Percentiles rank a stretch among this genome's conserved stretches.
phyloP scores from a whole-genome alignment of 768 basidiomycete species.

The Pleurotus giganteus region DNA sequence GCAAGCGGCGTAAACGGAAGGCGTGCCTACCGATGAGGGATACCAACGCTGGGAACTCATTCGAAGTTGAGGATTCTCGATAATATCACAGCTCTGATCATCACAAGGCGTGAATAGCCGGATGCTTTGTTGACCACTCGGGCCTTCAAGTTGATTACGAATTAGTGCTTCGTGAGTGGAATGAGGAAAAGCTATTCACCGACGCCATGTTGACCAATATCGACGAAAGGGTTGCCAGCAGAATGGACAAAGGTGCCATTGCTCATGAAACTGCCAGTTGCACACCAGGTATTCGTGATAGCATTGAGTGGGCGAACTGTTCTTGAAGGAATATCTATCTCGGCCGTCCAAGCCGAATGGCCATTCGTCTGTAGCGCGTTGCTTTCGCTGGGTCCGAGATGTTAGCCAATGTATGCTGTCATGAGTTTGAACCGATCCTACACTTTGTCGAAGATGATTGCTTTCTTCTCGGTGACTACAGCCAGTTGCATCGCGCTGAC shows the following conservation, averaged over 20 bases:
- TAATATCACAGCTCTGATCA: neutral
- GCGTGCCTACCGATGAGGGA: slow-evolving; percentile 24
- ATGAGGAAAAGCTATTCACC: neutral
- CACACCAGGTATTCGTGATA: slow-evolving; percentile 39
- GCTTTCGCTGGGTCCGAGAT: slow-evolving; percentile 19
- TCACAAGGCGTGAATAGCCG: slow-evolving; percentile 28
- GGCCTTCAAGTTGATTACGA: neutral
- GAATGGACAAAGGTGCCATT: slow-evolving; percentile 38
- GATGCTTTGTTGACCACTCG: slow-evolving; percentile 31
- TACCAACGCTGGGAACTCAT: neutral
- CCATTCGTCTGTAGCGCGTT: slow-evolving; percentile 39
- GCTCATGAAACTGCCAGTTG: slow-evolving; percentile 37
- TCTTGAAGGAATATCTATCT: slow-evolving; percentile 40
- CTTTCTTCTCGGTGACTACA: slow-evolving; percentile 19
- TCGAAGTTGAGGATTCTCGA: neutral
- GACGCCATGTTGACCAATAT: slow-evolving; percentile 11
- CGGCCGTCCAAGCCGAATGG: slow-evolving; percentile 44
- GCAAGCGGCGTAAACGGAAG: neutral
- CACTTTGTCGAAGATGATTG: slow-evolving; percentile 23
- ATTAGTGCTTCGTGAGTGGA: neutral
- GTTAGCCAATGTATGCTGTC: neutral
- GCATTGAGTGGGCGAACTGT: slow-evolving; percentile 31
- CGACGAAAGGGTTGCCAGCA: slow-evolving; percentile 12
- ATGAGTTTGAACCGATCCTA: neutral
- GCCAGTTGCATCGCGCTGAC: slow-evolving; percentile 23